These are phyloP conservation scores for Ascochyta fabae DNA, from an alignment of 2,329 filamentous ascomycete species.

Conservation along the genomic window DNA sequence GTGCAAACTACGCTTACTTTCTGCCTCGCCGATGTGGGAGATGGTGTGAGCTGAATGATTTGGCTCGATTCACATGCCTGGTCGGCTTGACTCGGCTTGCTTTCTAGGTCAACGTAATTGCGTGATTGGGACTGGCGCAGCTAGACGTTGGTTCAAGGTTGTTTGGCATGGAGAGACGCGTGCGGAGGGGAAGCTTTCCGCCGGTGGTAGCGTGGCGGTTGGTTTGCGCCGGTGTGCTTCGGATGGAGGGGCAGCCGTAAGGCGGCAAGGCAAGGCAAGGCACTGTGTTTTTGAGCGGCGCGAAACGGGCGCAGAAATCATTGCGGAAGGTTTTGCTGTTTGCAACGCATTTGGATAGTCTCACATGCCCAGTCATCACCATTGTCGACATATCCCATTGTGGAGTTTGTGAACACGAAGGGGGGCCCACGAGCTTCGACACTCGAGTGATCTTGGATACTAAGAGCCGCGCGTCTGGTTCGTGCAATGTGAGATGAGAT, in stretches of 20 bases:
- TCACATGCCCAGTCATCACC: conserved; percentile 3
- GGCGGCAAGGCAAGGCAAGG: background rate
- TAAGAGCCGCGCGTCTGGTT: conserved; percentile 34
- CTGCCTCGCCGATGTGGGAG: conserved; percentile 15
- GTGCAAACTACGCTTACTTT: conserved; percentile 9
- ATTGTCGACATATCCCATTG: conserved; percentile 11
- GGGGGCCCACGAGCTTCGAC: conserved; percentile 14
- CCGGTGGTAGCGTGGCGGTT: conserved; percentile 4
- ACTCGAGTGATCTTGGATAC: conserved; percentile 11
- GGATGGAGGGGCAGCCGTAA: conserved; percentile 13
- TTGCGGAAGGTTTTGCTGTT: conserved; percentile 10
- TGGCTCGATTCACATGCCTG: conserved; percentile 4
- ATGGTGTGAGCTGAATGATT: background rate
- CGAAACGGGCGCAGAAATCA: conserved; percentile 8
- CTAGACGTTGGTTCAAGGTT: conserved; percentile 17
- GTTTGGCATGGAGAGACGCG: conserved; percentile 3
- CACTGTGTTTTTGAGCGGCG: background rate
- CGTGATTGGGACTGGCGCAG: conserved; percentile 3
- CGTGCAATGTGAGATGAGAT: conserved; percentile 20
- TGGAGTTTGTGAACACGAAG: conserved; percentile 7
- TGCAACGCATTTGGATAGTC: conserved; percentile 1
- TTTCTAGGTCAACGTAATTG: background rate
- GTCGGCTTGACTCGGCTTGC: conserved; percentile 4
- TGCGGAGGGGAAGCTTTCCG: conserved; percentile 8
- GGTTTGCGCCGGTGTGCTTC: background rate